Percentiles rank a stretch among this genome's conserved stretches.
Conservation (phyloP, 2,329 filamentous ascomycete species). For the Ophiostoma tasmaniense region DNA sequence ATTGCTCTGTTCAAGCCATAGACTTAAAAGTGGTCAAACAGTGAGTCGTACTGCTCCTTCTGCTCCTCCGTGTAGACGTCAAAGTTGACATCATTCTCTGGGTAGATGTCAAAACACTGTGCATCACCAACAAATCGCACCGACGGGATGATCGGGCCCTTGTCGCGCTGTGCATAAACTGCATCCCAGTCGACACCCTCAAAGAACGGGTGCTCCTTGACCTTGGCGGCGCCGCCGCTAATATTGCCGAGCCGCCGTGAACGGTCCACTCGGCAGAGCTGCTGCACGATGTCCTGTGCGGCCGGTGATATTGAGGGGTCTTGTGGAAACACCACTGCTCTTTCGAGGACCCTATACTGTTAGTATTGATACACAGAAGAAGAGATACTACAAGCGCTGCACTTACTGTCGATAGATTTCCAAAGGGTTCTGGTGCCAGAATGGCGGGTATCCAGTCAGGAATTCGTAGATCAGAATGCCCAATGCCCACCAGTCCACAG, state of each 20-base stretch:
- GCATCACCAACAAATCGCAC: slow-evolving; percentile 65
- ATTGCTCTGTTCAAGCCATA: not conserved
- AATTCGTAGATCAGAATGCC: slow-evolving; percentile 81
- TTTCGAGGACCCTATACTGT: slow-evolving; percentile 60
- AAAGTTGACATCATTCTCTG: slow-evolving; percentile 60
- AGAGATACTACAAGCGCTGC: not conserved
- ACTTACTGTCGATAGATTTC: slow-evolving; percentile 74
- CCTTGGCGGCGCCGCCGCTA: slow-evolving; percentile 59
- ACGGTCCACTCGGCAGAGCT: slow-evolving; percentile 70
- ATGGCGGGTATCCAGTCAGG: slow-evolving; percentile 74
- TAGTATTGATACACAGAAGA: not conserved
- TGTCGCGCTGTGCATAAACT: slow-evolving; percentile 52
- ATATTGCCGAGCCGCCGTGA: slow-evolving; percentile 72
- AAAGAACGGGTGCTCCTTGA: slow-evolving; percentile 74
- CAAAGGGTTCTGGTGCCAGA: slow-evolving; percentile 80
- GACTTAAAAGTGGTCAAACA: slow-evolving; percentile 41
- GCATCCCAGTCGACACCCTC: slow-evolving; percentile 64
- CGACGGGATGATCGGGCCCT: slow-evolving; percentile 68
- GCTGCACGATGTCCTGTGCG: slow-evolving; percentile 66
- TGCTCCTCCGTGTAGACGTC: slow-evolving; percentile 63
- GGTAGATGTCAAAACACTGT: slow-evolving; percentile 74
- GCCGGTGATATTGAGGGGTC: slow-evolving; percentile 56
- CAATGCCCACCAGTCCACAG: slow-evolving; percentile 83
- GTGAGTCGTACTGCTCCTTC: slow-evolving; percentile 61
- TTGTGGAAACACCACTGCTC: slow-evolving; percentile 64